A percentile compares a stretch with the other conserved stretches of the same genome.
These are phyloP conservation scores for Cystobasidium pallidum DNA, from an alignment of 1,284 basidiomycete genomes.

Conservation along the genomic window DNA sequence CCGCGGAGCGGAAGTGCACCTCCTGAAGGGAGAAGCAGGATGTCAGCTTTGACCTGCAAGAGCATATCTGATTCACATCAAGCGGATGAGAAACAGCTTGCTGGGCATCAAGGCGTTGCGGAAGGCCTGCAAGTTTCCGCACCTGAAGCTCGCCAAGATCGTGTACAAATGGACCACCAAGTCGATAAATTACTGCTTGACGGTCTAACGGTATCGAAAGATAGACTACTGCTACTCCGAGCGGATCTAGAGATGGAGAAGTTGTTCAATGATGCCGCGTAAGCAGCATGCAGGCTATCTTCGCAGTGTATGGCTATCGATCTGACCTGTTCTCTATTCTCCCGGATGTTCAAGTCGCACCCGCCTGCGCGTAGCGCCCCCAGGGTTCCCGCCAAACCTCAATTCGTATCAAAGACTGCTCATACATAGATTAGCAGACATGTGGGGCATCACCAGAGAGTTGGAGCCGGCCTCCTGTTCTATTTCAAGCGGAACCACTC, in stretches of 20 bases:
- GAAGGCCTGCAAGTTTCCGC: not conserved
- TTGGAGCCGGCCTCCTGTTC: conserved; percentile 48
- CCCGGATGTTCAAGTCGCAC: conserved; percentile 9
- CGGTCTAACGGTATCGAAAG: conserved; percentile 37
- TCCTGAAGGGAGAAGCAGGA: conserved; percentile 9
- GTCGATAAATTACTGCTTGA: conserved; percentile 38
- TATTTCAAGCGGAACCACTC: not conserved
- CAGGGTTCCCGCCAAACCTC: conserved; percentile 41
- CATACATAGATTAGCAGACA: conserved; percentile 51
- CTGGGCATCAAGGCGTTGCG: not conserved
- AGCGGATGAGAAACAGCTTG: not conserved
- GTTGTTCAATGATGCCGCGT: conserved; percentile 29
- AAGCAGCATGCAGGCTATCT: conserved; percentile 2
- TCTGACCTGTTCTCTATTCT: conserved; percentile 1
- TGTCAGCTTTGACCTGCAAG: not conserved
- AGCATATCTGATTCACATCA: not conserved
- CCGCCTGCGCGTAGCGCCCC: conserved; percentile 32
- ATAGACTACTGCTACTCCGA: conserved; percentile 35
- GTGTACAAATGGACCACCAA: conserved; percentile 2
- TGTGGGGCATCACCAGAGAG: conserved; percentile 51
- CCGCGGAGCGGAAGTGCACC: conserved; percentile 31
- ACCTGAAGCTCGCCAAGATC: not conserved
- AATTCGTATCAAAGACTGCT: conserved; percentile 53
- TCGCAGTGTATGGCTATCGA: not conserved
- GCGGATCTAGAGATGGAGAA: conserved; percentile 38